A percentile compares a stretch with the other conserved stretches of the same genome.
These are phyloP conservation scores for Sporothrix brasiliensis DNA, from an alignment of 2,329 filamentous ascomycete species.

Conservation along the genomic window DNA sequence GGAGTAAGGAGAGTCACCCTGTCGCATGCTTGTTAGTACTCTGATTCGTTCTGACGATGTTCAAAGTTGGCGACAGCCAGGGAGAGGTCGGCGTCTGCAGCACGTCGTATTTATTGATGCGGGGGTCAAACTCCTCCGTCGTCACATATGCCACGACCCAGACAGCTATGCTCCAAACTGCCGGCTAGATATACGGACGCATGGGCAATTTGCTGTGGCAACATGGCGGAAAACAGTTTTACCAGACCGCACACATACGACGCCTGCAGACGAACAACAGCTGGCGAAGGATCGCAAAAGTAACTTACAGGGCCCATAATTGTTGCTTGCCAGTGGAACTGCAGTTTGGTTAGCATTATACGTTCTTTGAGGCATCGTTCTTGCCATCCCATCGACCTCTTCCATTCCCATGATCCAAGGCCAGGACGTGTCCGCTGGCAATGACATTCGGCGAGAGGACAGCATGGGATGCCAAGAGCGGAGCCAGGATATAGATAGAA, in stretches of 20 bases:
- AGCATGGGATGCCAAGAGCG: background rate
- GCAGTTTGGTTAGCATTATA: conserved; percentile 38
- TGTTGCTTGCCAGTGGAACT: conserved; percentile 99
- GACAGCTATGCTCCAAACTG: too few relatives aligned
- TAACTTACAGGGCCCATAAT: conserved; percentile 97
- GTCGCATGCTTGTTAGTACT: conserved; percentile 41
- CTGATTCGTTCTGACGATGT: background rate
- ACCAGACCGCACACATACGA: background rate
- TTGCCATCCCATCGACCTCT: background rate
- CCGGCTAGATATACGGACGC: background rate
- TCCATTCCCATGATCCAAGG: background rate
- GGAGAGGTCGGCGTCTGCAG: background rate
- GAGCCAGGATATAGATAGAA: background rate
- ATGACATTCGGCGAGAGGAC: conserved; percentile 4
- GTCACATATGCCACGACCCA: background rate
- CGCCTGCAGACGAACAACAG: background rate
- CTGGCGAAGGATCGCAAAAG: conserved; percentile 23
- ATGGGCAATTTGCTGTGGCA: background rate
- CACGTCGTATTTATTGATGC: background rate
- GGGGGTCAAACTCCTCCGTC: background rate
- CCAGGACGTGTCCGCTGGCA: background rate
- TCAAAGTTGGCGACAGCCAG: background rate
- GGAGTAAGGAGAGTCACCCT: conserved; percentile 96
- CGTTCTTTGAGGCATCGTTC: background rate
- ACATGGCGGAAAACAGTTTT: background rate